Evolutionary conservation across 768 basidiomycete species (phyloP).

Genomic region (Trametes elegans): DNA sequence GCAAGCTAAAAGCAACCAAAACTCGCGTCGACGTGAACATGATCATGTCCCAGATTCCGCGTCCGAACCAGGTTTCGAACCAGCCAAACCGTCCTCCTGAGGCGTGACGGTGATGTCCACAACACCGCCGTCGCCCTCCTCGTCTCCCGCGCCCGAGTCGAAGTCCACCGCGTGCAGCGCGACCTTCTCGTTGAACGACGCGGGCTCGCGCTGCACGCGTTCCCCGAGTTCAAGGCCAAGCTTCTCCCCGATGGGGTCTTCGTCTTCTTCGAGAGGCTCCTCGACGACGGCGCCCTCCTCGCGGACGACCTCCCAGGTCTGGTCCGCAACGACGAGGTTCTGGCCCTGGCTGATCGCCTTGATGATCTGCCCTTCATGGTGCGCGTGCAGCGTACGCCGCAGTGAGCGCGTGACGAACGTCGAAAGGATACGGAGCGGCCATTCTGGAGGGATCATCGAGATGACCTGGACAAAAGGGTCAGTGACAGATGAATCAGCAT

Average conservation of each 20-base stretch:
- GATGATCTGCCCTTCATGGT: conserved; percentile 70
- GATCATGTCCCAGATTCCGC: conserved; percentile 5
- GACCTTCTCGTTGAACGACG: conserved; percentile 28
- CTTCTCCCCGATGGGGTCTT: conserved; percentile 30
- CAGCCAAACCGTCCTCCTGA: background rate
- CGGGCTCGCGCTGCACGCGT: conserved; percentile 19
- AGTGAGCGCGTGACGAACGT: conserved; percentile 80
- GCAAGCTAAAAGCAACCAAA: background rate
- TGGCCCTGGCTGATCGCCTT: conserved; percentile 78
- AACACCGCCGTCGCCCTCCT: conserved; percentile 1
- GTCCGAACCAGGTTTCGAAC: conserved; percentile 4
- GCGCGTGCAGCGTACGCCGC: conserved; percentile 67
- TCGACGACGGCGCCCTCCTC: conserved; percentile 70
- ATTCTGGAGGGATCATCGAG: conserved; percentile 64
- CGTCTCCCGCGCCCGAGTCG: background rate
- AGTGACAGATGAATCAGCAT: background rate
- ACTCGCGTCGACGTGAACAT: no score
- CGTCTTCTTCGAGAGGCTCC: conserved; percentile 48
- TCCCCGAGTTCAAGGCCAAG: conserved; percentile 17
- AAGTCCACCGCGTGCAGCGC: conserved; percentile 1
- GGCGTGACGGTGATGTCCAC: conserved; percentile 12
- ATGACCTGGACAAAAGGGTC: conserved; percentile 48
- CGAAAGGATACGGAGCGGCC: conserved; percentile 72
- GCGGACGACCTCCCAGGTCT: conserved; percentile 52
- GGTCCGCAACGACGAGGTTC: conserved; percentile 69